Evolutionary conservation across 306 rosid species (phyloP).

Genomic region (Luffa acutangula): DNA sequence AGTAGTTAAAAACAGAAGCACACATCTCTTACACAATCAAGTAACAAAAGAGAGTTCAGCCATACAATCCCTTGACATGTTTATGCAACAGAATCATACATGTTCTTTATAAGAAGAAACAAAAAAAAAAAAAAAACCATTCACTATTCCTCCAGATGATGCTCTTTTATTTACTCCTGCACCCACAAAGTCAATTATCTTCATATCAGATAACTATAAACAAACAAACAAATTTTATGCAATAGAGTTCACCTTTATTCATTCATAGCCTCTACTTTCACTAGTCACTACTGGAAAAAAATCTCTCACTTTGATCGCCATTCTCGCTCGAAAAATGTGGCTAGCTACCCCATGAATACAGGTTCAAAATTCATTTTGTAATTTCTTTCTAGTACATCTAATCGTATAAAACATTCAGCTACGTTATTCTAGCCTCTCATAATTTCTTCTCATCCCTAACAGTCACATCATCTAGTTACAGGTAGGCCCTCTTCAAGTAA

Average conservation of each 20-base stretch:
- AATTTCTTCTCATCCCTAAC: not conserved
- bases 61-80: not conserved
- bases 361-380: not conserved
- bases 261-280: not conserved
- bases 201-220: not conserved
- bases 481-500: too few relatives aligned
- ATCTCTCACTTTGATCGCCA: not conserved
- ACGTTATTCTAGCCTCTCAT: not conserved
- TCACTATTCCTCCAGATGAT: slow-evolving; percentile 1
- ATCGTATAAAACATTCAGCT: not conserved
- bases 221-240: not conserved
- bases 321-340: not conserved
- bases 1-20: not conserved
- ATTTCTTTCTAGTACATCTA: not conserved
- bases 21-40: not conserved
- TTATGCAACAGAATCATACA: not conserved
- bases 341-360: not conserved
- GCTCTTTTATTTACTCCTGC: slow-evolving; percentile 26
- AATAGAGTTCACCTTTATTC: not conserved
- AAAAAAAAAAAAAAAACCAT: not conserved
- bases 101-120: not conserved
- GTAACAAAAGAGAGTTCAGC: not conserved
- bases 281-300: not conserved
- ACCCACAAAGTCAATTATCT: not conserved
- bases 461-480: not conserved